Percentiles rank a stretch among this genome's conserved stretches.
These are phyloP conservation scores for Ophiocordyceps polyrhachis-furcata DNA, from an alignment of 2,329 filamentous ascomycete species.

Conservation along the genomic window DNA sequence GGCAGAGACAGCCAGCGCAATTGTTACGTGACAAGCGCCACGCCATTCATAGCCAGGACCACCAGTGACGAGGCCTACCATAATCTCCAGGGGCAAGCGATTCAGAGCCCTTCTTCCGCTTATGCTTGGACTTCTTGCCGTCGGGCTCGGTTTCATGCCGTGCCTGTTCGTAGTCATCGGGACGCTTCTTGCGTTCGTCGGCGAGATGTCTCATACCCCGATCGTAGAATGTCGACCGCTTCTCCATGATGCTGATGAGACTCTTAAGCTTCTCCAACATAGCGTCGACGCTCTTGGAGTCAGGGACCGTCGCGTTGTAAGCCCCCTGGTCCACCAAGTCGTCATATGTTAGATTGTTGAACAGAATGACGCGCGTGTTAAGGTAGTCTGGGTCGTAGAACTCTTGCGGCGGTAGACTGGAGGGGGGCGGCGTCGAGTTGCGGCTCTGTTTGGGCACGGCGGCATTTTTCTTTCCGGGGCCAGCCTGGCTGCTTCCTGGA, in stretches of 20 bases:
- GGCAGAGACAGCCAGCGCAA: neutral
- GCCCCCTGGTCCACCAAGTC: conserved; percentile 47
- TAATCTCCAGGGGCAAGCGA: conserved; percentile 35
- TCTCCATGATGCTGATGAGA: conserved; percentile 48
- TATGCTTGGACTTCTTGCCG: conserved; percentile 45
- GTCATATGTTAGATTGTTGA: conserved; percentile 44
- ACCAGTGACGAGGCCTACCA: conserved; percentile 12
- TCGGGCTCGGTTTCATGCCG: conserved; percentile 29
- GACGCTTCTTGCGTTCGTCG: conserved; percentile 42
- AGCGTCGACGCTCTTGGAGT: conserved; percentile 43
- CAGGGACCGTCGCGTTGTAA: conserved; percentile 38
- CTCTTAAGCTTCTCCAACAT: conserved; percentile 45
- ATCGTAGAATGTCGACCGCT: conserved; percentile 49
- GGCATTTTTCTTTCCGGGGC: conserved; percentile 44
- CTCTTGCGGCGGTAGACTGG: conserved; percentile 34
- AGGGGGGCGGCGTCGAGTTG: conserved; percentile 51
- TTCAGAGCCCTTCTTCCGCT: conserved; percentile 60
- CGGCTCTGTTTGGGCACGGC: conserved; percentile 52
- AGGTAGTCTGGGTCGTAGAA: conserved; percentile 46
- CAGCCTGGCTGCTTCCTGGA: conserved; percentile 38
- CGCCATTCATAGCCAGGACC: neutral
- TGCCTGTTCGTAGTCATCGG: conserved; percentile 32
- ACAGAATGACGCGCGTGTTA: conserved; percentile 39
- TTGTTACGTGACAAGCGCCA: neutral
- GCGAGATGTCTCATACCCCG: conserved; percentile 54